These are phyloP conservation scores for Gyromitra esculenta DNA, from an alignment of 2,329 filamentous ascomycete genomes.

Conservation along the genomic window DNA sequence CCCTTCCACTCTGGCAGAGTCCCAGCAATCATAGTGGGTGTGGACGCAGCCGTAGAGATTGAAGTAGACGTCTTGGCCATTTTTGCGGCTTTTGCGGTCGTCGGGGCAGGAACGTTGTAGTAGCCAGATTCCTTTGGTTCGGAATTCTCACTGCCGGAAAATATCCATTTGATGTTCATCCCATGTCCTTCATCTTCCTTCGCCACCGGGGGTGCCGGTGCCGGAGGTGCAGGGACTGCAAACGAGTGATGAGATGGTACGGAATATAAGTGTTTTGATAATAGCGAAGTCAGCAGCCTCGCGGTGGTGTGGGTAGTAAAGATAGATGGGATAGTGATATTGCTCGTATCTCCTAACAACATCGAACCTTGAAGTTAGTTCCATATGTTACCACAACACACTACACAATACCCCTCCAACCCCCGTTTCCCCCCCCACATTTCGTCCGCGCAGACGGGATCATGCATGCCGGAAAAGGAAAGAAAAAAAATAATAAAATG, in stretches of 20 bases:
- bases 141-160: conserved; percentile 10
- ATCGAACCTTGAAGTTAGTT: conserved; percentile 27
- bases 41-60: conserved; percentile 27
- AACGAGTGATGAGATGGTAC: conserved; percentile 19
- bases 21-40: conserved; percentile 32
- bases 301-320: conserved; percentile 97
- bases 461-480: conserved; percentile 21
- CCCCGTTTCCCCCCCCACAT: background rate
- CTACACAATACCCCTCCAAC: conserved; percentile 9
- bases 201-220: conserved; percentile 9
- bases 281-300: conserved; percentile 84
- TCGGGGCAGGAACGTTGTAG: conserved; percentile 8
- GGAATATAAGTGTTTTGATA: conserved; percentile 56
- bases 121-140: conserved; percentile 16
- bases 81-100: conserved; percentile 12
- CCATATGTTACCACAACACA: conserved; percentile 20
- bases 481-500: background rate
- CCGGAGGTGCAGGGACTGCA: conserved; percentile 1
- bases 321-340: conserved; percentile 90
- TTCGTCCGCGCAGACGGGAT: conserved; percentile 12
- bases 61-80: conserved; percentile 25
- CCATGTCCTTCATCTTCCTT: conserved; percentile 60
- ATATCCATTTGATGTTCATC: conserved; percentile 57
- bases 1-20: conserved; percentile 36
- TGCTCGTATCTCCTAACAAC: conserved; percentile 80